These are phyloP conservation scores for Lactarius tabidus DNA, from an alignment of 768 basidiomycete genomes.

Conservation along the genomic window DNA sequence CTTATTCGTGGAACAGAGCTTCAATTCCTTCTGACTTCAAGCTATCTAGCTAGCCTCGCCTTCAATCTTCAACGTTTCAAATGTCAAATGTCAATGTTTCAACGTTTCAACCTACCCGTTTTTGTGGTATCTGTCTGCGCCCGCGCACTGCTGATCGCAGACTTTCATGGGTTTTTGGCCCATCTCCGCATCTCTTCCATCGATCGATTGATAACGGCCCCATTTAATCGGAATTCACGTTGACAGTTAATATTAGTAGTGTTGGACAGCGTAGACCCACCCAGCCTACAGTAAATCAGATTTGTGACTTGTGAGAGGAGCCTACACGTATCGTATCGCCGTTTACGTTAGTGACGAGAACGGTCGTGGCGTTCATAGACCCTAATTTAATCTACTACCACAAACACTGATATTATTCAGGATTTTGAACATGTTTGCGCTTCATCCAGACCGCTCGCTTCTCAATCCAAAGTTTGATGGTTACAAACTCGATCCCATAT, in stretches of 20 bases:
- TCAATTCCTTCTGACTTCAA: not conserved
- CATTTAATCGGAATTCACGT: not conserved
- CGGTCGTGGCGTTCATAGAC: not conserved
- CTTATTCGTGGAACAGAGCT: not conserved
- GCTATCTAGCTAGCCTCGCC: not conserved
- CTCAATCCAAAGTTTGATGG: slow-evolving; percentile 84
- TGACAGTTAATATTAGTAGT: not conserved
- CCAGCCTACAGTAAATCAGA: not conserved
- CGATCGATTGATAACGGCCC: not conserved
- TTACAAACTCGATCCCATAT: slow-evolving; percentile 65
- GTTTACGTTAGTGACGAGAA: not conserved
- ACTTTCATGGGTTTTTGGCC: not conserved
- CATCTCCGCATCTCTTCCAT: not conserved
- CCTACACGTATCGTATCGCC: not conserved
- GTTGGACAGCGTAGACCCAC: not conserved
- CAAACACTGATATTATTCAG: too few relatives aligned
- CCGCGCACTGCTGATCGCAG: not conserved
- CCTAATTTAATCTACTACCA: not conserved
- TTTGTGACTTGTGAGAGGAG: not conserved
- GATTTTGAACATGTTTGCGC: slow-evolving; percentile 16
- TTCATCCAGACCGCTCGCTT: slow-evolving; percentile 41
- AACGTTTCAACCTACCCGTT: not conserved
- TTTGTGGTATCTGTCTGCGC: not conserved
- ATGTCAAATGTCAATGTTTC: not conserved
- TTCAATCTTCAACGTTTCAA: not conserved